Percentiles rank a stretch among this genome's conserved stretches.
Evolutionary conservation across 192 early-diverging fungal genomes (phyloP).

Genomic region (Fimicolochytrium jonesii): DNA sequence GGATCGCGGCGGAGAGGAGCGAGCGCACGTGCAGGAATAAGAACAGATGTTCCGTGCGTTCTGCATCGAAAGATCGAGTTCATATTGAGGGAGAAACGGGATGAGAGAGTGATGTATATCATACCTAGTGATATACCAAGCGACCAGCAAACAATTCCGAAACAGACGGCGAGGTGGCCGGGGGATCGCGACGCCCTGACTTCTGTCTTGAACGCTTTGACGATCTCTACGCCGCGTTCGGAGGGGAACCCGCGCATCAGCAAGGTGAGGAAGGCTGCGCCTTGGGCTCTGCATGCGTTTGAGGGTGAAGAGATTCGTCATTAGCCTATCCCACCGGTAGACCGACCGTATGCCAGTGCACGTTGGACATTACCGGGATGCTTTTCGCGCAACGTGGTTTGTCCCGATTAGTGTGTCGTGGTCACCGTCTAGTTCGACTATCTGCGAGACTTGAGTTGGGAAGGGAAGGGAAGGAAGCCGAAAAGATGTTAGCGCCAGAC

Average conservation of each 20-base stretch:
- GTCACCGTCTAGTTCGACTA: constrained; percentile 19
- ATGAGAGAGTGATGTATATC: not conserved
- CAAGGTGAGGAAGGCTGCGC: constrained; percentile 64
- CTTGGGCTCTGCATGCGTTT: constrained; percentile 59
- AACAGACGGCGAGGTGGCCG: constrained; percentile 79
- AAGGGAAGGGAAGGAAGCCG: too few relatives aligned
- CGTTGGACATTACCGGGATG: constrained; percentile 48
- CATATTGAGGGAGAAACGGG: not conserved
- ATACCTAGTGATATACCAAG: constrained; percentile 57
- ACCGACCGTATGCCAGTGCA: too few relatives aligned
- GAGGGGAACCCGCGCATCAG: constrained; percentile 56
- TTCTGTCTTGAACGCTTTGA: constrained; percentile 17
- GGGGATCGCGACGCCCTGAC: constrained; percentile 22
- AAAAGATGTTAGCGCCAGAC: too few relatives aligned
- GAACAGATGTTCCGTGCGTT: constrained; percentile 67
- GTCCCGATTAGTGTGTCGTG: constrained; percentile 25
- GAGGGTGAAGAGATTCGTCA: too few relatives aligned
- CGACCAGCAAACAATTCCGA: constrained; percentile 63
- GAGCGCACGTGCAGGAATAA: constrained; percentile 83
- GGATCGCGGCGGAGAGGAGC: constrained; percentile 80
- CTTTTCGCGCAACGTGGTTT: constrained; percentile 60
- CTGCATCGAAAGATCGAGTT: constrained; percentile 28
- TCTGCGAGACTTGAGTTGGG: too few relatives aligned
- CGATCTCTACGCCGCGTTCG: constrained; percentile 1
- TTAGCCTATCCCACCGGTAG: too few relatives aligned